phyloP scores from a whole-genome alignment of 108 stramenopile species.

The Discostella pseudostelligera region DNA sequence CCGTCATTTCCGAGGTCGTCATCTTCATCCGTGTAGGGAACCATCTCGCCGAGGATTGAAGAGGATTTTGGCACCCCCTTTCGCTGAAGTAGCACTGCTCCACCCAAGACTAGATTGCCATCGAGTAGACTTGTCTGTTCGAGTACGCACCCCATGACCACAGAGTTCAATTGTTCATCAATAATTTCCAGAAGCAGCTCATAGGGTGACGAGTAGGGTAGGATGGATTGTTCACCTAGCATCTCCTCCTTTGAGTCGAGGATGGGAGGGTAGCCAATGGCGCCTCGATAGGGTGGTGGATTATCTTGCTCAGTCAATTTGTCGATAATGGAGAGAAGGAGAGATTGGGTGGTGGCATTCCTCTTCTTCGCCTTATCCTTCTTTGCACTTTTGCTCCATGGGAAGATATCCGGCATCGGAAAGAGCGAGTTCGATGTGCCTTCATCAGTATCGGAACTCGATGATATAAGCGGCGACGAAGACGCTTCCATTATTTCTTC shows the following conservation, averaged over 20 bases:
- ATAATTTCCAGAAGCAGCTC: constrained; percentile 71
- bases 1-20: constrained; percentile 67
- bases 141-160: constrained; percentile 73
- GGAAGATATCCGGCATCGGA: constrained; percentile 13
- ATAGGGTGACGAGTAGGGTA: constrained; percentile 67
- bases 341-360: constrained; percentile 5
- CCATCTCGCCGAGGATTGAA: constrained; percentile 54
- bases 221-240: constrained; percentile 13
- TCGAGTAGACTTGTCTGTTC: constrained; percentile 79
- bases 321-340: constrained; percentile 24
- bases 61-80: constrained; percentile 47
- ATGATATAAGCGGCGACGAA: not conserved
- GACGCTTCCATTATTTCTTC: constrained; percentile 4
- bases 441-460: not conserved
- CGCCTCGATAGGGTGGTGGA: constrained; percentile 77
- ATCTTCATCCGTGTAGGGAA: constrained; percentile 53
- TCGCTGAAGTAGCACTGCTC: constrained; percentile 70
- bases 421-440: not conserved
- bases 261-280: constrained; percentile 72
- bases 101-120: constrained; percentile 73
- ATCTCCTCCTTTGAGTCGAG: constrained; percentile 48
- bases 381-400: constrained; percentile 10
- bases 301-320: constrained; percentile 35
- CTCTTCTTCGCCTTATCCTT: constrained; percentile 8
- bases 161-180: constrained; percentile 68